Conservation (phyloP, 1,284 basidiomycete genomes). For the Cryptococcus wingfieldii region DNA sequence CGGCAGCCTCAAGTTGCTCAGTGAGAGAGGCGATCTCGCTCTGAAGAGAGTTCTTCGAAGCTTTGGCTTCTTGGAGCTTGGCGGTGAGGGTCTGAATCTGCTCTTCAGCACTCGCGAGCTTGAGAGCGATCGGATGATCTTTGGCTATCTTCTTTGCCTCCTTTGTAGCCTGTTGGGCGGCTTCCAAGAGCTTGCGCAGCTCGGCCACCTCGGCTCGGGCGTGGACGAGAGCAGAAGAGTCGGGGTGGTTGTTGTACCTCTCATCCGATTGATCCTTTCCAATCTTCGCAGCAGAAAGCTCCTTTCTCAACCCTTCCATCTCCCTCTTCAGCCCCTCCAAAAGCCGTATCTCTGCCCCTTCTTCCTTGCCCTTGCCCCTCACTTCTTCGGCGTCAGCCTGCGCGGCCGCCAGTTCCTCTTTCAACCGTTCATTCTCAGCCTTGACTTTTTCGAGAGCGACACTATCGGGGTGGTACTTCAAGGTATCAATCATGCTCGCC, state of each 20-base stretch:
- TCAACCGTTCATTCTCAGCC: neutral
- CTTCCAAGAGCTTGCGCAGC: neutral
- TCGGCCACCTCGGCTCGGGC: neutral
- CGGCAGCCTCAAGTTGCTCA: conserved; percentile 1
- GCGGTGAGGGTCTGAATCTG: neutral
- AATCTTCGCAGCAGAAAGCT: neutral
- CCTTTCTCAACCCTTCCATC: neutral
- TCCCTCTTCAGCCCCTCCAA: neutral
- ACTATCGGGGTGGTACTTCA: conserved; percentile 2
- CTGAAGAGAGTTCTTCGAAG: too few species aligned
- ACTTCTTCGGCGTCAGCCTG: neutral
- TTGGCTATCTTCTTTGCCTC: neutral
- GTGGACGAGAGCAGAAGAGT: neutral
- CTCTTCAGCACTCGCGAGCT: neutral
- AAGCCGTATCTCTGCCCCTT: neutral
- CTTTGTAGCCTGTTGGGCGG: too few species aligned
- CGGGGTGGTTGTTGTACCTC: neutral
- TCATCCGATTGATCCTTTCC: neutral
- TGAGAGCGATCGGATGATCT: neutral
- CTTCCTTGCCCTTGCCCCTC: conserved; percentile 20
- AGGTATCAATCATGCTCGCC: neutral
- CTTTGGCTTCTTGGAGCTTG: neutral
- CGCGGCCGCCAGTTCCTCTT: neutral
- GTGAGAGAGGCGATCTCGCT: neutral
- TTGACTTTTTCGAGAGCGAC: neutral